Evolutionary conservation across 768 basidiomycete species (phyloP), one percentile per base, ranked within the genome.

Genomic region (Agaricus sinodeliciosus): DNA sequence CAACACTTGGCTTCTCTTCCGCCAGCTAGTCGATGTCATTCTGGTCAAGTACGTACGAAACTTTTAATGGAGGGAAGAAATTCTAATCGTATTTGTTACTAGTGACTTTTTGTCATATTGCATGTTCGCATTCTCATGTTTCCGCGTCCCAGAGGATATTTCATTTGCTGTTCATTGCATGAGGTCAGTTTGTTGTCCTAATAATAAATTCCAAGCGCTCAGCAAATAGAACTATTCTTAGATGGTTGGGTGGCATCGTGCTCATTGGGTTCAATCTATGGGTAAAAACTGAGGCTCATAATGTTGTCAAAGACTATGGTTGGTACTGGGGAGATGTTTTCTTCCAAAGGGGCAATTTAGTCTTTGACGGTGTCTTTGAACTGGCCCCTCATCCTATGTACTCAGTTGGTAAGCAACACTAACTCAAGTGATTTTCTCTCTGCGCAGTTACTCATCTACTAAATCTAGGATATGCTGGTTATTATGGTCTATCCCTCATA

Each of bases 301-400:
- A 92, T 49, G 92, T 98, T 45, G 94, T 98, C 56, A 98, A 96
- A 61, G 95, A 97, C 63, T 97, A 95, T 59, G 94, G 94, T 13
- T 97, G 93, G 94, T 97, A 94, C 66, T 93, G 92, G 92, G 94
- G 90, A 9, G 90, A 93, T 59, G 84, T 84, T 53, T 93, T 93
- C 71, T 92, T 93, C 73, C 89, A 91, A 66, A 85, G 90, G n/a
- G 90, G 90, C 40, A 85, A 87, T 40, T 76, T 98, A 12, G 87
- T 97, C 2, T 99, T 99, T 62, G 95, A 99, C 65, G 96, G 96
- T 13, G 95, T 99, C 15, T 99, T 97, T 59, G 95, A 98, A 64
- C 74, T 94, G 37, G 87, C 90, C 3, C 89, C 90, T 1, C 90
- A 92, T 63, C 89, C 95, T 0, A 97, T 98, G 95, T 97, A 97